Percentiles rank a stretch among this genome's conserved stretches.
Evolutionary conservation across 208 protist genomes (phyloP).

Genomic region (Trypanosoma lewisi): DNA sequence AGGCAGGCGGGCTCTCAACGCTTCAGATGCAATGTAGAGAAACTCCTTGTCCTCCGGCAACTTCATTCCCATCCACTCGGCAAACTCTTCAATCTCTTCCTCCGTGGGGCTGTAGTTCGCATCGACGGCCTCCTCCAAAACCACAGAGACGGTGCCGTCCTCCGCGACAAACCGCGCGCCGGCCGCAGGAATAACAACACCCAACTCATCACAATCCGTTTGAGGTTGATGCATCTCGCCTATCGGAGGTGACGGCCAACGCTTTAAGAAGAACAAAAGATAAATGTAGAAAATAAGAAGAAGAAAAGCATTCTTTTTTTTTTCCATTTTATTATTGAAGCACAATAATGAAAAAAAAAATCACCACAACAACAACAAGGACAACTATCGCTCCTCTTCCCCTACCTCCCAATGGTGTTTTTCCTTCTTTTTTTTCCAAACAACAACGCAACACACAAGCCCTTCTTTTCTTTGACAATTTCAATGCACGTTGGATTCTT

Average conservation of each 20-base stretch:
- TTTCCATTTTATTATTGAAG: too few relatives aligned
- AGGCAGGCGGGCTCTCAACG: slow-evolving; percentile 93
- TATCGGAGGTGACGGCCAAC: background rate
- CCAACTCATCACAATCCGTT: slow-evolving; percentile 5
- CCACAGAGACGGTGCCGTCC: slow-evolving; percentile 83
- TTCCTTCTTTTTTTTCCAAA: too few relatives aligned
- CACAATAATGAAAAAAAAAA: too few relatives aligned
- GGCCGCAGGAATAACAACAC: slow-evolving; percentile 40
- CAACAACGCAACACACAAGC: too few relatives aligned
- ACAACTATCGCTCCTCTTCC: too few relatives aligned
- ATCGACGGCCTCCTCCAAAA: slow-evolving; percentile 86
- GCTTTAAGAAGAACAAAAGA: slow-evolving; percentile 26
- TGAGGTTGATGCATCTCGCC: slow-evolving; percentile 9
- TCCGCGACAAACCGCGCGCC: slow-evolving; percentile 79
- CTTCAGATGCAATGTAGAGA: slow-evolving; percentile 91
- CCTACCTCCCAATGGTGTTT: too few relatives aligned
- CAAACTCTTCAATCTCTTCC: slow-evolving; percentile 91
- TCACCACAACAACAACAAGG: too few relatives aligned
- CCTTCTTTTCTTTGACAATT: too few relatives aligned
- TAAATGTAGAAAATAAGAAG: slow-evolving; percentile 11
- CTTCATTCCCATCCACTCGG: slow-evolving; percentile 92
- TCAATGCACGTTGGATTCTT: too few relatives aligned
- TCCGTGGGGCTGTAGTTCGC: slow-evolving; percentile 89
- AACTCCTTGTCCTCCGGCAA: slow-evolving; percentile 87
- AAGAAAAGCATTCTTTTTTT: too few relatives aligned